Conservation (phyloP, 352 stramenopile genomes). For the Pythium vanterpoolii region DNA sequence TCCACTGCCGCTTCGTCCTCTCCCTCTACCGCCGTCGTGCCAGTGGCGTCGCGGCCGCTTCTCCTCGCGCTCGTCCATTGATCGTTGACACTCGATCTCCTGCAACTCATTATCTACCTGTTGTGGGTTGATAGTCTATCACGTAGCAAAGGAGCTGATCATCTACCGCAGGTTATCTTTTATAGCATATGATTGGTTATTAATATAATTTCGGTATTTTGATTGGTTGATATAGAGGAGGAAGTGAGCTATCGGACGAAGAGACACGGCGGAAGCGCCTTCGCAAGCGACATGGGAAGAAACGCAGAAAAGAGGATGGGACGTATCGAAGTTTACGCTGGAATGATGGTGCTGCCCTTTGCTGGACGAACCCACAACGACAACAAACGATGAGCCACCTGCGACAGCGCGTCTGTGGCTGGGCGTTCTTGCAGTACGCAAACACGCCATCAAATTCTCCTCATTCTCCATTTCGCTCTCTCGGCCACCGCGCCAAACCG, state of each 20-base stretch:
- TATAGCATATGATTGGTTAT: neutral
- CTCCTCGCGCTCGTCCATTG: constrained; percentile 1
- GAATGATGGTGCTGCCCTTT: neutral
- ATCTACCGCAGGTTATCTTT: neutral
- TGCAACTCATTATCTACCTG: neutral
- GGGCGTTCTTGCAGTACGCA: too few species aligned
- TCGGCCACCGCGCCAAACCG: neutral
- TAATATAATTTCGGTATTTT: neutral
- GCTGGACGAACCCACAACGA: neutral
- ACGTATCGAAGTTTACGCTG: neutral
- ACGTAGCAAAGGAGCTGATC: neutral
- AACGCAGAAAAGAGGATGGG: constrained; percentile 2
- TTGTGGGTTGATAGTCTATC: constrained; percentile 1
- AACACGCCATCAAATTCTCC: too few species aligned
- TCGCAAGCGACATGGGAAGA: constrained; percentile 2
- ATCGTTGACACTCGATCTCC: neutral
- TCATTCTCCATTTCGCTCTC: constrained; percentile 4
- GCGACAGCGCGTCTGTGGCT: too few species aligned
- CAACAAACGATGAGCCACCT: too few species aligned
- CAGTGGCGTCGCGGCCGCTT: neutral
- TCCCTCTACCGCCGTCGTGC: neutral
- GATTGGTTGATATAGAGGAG: constrained; percentile 5
- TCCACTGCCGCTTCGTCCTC: neutral
- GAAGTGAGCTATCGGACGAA: neutral
- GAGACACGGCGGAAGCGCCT: neutral